phyloP scores from a whole-genome alignment of 441 rosid genomes.

The Theobroma grandiflorum region DNA sequence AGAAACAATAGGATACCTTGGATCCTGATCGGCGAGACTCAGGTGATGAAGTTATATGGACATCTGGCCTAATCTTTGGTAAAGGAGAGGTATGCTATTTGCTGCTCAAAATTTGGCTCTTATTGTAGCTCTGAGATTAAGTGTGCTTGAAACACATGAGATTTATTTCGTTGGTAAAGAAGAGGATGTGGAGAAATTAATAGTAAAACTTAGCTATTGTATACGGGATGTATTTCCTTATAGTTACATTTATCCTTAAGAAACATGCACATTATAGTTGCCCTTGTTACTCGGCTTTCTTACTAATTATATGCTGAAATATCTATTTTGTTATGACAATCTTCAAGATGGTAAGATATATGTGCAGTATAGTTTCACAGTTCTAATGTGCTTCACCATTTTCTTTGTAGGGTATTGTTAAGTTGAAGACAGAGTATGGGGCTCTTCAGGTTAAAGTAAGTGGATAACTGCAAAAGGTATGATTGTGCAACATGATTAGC shows the following conservation, averaged over 20 bases:
- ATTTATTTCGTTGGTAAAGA: background rate
- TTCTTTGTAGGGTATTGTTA: slow-evolving; percentile 76
- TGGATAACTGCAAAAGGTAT: background rate
- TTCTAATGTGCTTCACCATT: slow-evolving; percentile 10
- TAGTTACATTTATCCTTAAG: background rate
- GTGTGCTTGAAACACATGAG: background rate
- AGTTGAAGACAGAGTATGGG: slow-evolving; percentile 80
- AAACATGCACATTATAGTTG: background rate
- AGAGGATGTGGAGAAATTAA: background rate
- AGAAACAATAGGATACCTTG: slow-evolving; percentile 85
- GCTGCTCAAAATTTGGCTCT: slow-evolving; percentile 4
- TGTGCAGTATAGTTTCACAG: background rate
- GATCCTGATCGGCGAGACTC: slow-evolving; percentile 73
- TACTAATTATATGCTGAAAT: slow-evolving; percentile 16
- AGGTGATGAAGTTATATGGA: slow-evolving; percentile 73
- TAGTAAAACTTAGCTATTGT: background rate
- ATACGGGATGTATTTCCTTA: background rate
- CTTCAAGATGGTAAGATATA: background rate
- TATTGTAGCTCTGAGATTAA: background rate
- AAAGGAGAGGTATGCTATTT: slow-evolving; percentile 75
- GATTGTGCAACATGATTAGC: background rate
- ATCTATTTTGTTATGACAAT: background rate
- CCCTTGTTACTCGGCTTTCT: background rate
- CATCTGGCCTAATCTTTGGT: slow-evolving; percentile 91
- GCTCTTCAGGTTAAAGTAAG: slow-evolving; percentile 81